Conservation (phyloP, 345 rosid genomes). For the Aurinia saxatilis region DNA sequence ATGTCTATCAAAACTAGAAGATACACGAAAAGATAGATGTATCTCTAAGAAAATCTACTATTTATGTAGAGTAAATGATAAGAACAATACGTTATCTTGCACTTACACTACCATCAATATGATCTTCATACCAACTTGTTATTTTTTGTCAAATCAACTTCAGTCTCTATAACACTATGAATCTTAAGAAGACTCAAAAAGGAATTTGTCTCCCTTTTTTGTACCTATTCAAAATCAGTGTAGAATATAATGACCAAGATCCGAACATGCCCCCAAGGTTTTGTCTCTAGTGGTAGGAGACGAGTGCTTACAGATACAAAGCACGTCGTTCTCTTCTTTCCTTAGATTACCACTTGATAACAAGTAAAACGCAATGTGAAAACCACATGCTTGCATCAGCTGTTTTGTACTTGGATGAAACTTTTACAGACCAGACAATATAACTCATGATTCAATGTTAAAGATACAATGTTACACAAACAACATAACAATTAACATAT, state of each 20-base stretch:
- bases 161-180: too few relatives aligned
- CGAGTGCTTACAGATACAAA: background rate
- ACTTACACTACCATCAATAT: background rate
- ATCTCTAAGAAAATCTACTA: background rate
- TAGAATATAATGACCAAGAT: background rate
- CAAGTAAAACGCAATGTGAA: background rate
- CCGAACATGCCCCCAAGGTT: background rate
- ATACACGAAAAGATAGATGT: background rate
- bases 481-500: background rate
- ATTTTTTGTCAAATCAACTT: too few relatives aligned
- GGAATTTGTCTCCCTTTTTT: background rate
- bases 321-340: constrained; percentile 6
- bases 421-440: background rate
- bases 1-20: constrained; percentile 2
- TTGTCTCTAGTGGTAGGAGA: constrained; percentile 6
- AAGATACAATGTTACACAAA: constrained; percentile 6
- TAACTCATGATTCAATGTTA: too few relatives aligned
- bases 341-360: background rate
- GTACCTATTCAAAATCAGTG: background rate
- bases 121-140: background rate
- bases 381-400: constrained; percentile 13
- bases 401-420: constrained; percentile 3
- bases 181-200: background rate
- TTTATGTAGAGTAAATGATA: background rate
- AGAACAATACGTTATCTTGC: background rate